Percentiles rank a stretch among this genome's conserved stretches.
Conservation (phyloP, 768 basidiomycete species). For the Agaricus subrufescens region DNA sequence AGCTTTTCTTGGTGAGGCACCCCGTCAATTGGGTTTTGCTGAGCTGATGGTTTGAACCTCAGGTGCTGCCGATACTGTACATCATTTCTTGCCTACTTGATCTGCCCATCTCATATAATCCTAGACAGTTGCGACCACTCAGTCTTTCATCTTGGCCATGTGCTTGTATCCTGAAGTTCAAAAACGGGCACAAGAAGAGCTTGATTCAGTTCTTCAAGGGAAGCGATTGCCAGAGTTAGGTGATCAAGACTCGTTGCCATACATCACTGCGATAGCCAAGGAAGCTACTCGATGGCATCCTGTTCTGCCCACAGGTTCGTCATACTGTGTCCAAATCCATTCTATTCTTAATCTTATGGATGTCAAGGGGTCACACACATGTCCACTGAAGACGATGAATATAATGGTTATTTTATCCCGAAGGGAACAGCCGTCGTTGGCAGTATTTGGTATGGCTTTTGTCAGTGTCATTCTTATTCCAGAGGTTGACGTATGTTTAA, state of each 20-base stretch:
- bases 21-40: neutral
- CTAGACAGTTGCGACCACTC: constrained; percentile 24
- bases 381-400: constrained; percentile 11
- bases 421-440: constrained; percentile 12
- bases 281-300: constrained; percentile 12
- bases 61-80: constrained; percentile 38
- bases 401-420: constrained; percentile 14
- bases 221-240: constrained; percentile 11
- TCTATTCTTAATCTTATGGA: neutral
- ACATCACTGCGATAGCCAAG: constrained; percentile 13
- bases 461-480: neutral
- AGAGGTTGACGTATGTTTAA: neutral
- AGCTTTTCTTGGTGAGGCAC: constrained; percentile 26
- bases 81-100: neutral
- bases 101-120: constrained; percentile 2
- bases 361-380: constrained; percentile 8
- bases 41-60: neutral
- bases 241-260: constrained; percentile 12
- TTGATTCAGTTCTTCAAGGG: constrained; percentile 13
- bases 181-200: constrained; percentile 13
- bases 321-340: neutral
- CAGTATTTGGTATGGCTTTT: constrained; percentile 9
- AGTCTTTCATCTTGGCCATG: constrained; percentile 30
- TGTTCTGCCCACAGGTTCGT: constrained; percentile 5
- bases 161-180: constrained; percentile 26